Conservation (phyloP, 1,284 basidiomycete genomes). For the Marasmius tenuissimus region DNA sequence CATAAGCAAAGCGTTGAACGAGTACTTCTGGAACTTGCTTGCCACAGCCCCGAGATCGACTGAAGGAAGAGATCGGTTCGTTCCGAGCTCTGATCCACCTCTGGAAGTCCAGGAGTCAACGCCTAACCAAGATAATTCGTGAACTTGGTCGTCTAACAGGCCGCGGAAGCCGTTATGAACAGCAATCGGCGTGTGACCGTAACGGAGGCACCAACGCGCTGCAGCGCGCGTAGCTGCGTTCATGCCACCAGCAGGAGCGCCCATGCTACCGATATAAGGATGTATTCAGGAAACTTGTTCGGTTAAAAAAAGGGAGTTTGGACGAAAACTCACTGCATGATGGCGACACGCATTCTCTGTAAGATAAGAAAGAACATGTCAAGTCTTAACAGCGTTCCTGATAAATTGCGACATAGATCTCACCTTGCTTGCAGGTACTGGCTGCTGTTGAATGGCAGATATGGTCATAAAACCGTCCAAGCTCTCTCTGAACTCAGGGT, state of each 20-base stretch:
- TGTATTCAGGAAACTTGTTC: not conserved
- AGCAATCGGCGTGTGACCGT: constrained; percentile 89
- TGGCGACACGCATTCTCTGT: constrained; percentile 85
- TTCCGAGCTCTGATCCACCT: constrained; percentile 98
- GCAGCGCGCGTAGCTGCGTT: constrained; percentile 96
- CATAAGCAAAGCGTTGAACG: constrained; percentile 81
- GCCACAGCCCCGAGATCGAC: constrained; percentile 87
- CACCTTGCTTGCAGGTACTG: constrained; percentile 66
- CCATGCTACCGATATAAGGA: constrained; percentile 58
- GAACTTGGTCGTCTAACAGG: constrained; percentile 85
- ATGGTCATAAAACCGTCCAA: constrained; percentile 82
- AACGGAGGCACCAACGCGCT: constrained; percentile 89
- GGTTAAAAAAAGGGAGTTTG: not conserved
- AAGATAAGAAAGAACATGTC: not conserved
- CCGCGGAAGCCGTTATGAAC: constrained; percentile 97
- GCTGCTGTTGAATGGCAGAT: constrained; percentile 63
- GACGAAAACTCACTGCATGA: constrained; percentile 78
- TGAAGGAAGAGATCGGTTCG: constrained; percentile 88
- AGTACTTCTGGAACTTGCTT: constrained; percentile 86
- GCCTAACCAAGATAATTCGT: constrained; percentile 91
- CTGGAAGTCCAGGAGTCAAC: constrained; percentile 97
- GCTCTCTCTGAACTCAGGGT: constrained; percentile 90
- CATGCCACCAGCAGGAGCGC: constrained; percentile 98
- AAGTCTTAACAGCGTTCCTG: constrained; percentile 2
- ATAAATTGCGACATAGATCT: constrained; percentile 18